phyloP scores from a whole-genome alignment of 179 eudicot species.

The Vitellaria paradoxa region DNA sequence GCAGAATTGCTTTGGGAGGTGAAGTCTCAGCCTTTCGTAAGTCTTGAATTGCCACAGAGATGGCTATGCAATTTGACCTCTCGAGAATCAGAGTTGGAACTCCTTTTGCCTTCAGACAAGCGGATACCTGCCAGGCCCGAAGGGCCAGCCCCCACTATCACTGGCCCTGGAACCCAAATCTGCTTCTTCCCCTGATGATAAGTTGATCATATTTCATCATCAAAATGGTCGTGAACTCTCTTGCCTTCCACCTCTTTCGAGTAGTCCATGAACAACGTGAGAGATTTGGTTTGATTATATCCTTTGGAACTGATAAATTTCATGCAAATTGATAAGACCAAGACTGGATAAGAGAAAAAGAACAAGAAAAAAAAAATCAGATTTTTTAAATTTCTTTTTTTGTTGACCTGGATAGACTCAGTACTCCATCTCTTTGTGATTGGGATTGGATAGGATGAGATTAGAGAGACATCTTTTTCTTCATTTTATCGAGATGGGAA shows the following conservation, averaged over 20 bases:
- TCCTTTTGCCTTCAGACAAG: constrained; percentile 50
- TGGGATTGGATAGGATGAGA: neutral
- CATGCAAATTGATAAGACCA: neutral
- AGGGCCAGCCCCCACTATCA: constrained; percentile 82
- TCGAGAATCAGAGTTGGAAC: constrained; percentile 55
- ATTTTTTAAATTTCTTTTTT: neutral
- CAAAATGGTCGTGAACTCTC: constrained; percentile 33
- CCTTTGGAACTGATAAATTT: neutral
- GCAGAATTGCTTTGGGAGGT: constrained; percentile 66
- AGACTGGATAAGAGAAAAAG: neutral
- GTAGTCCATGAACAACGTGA: constrained; percentile 30
- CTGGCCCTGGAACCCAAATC: constrained; percentile 53
- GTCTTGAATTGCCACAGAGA: constrained; percentile 63
- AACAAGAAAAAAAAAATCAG: neutral
- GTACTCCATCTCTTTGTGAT: neutral
- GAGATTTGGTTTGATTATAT: no score
- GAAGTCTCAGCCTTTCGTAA: constrained; percentile 68
- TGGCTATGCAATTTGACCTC: constrained; percentile 51
- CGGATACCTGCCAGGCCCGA: constrained; percentile 70
- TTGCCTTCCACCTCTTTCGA: constrained; percentile 44
- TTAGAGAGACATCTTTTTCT: no score
- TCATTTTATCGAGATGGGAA: neutral
- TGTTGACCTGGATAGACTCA: no score
- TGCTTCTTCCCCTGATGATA: constrained; percentile 7
- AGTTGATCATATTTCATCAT: neutral